Conservation (phyloP, 2,329 filamentous ascomycete species). For the Epichloe coenophiala region DNA sequence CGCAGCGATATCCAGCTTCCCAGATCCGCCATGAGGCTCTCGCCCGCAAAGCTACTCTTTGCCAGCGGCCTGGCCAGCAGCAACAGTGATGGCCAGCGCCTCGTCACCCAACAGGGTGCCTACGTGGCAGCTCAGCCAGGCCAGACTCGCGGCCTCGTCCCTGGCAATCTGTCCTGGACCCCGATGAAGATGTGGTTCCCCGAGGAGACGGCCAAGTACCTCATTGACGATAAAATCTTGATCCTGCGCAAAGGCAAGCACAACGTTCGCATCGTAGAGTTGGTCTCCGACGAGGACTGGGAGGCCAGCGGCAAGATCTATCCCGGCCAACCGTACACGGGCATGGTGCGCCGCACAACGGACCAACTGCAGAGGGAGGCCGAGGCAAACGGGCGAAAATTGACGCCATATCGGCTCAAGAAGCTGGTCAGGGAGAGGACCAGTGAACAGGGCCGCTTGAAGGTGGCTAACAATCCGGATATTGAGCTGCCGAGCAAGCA, state of each 20-base stretch:
- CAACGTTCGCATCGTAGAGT: constrained; percentile 46
- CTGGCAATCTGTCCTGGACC: constrained; percentile 44
- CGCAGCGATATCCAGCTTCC: constrained; percentile 46
- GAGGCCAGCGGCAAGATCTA: constrained; percentile 33
- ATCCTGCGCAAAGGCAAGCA: constrained; percentile 51
- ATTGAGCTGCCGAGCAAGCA: constrained; percentile 26
- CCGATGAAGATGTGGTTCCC: constrained; percentile 46
- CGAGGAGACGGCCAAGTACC: constrained; percentile 42
- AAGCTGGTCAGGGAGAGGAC: constrained; percentile 14
- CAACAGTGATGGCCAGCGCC: constrained; percentile 42
- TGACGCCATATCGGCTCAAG: constrained; percentile 16
- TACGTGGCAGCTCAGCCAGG: constrained; percentile 45
- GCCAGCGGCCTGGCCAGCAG: constrained; percentile 46
- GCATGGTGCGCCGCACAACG: constrained; percentile 30
- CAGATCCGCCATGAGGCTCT: constrained; percentile 38
- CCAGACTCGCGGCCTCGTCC: constrained; percentile 27
- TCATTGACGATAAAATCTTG: constrained; percentile 45
- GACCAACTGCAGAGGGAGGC: constrained; percentile 24
- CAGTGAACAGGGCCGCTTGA: constrained; percentile 9
- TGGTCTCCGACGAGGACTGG: constrained; percentile 44
- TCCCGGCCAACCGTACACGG: constrained; percentile 38
- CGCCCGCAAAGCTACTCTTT: constrained; percentile 44
- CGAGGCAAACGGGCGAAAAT: constrained; percentile 14
- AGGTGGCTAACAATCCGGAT: constrained; percentile 26
- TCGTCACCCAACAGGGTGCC: constrained; percentile 40